phyloP scores from a whole-genome alignment of 2,329 filamentous ascomycete species.

The Aspergillus pseudotamarii region DNA sequence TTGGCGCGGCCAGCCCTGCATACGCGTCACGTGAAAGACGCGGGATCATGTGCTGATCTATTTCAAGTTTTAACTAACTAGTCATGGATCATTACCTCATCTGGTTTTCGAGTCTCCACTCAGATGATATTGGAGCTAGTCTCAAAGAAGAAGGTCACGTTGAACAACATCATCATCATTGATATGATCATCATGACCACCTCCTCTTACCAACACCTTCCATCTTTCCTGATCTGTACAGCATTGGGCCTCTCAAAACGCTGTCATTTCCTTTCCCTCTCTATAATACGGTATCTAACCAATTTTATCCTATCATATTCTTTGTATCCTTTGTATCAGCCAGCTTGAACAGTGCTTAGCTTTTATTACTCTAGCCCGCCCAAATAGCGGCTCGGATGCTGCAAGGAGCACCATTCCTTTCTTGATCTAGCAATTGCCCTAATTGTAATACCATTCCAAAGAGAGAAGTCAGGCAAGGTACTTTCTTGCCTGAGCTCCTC shows the following conservation, averaged over 20 bases:
- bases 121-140: background rate
- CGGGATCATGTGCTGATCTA: background rate
- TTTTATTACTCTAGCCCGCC: background rate
- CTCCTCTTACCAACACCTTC: background rate
- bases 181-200: background rate
- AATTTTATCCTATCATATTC: background rate
- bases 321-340: background rate
- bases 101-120: background rate
- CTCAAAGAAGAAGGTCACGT: background rate
- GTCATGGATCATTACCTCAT: background rate
- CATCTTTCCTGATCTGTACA: background rate
- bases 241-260: background rate
- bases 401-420: background rate
- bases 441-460: background rate
- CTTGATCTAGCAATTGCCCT: background rate
- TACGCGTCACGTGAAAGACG: background rate
- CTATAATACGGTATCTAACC: background rate
- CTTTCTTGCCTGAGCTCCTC: background rate
- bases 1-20: background rate
- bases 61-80: too few relatives aligned
- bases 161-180: background rate
- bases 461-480: background rate
- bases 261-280: background rate
- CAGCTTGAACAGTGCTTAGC: background rate
- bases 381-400: background rate